Evolutionary conservation across 176 grass and related monocot species (phyloP).

Genomic region (Hordeum vulgare): MorexV3_pseudomolecules_assembly NC_058520.1:580651826-580652325

Average conservation of each 20-base stretch:
- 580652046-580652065: conserved; percentile 24
- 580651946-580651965: neutral
- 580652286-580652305: neutral
- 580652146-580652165: neutral
- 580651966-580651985: neutral
- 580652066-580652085: conserved; percentile 33
- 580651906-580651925: neutral
- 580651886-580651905: neutral
- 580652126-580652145: conserved; percentile 2
- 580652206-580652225: neutral
- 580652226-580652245: neutral
- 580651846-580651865: neutral
- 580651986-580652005: conserved; percentile 47
- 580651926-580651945: neutral
- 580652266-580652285: neutral
- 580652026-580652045: conserved; percentile 69
- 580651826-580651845: neutral
- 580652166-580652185: neutral
- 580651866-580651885: neutral
- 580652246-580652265: neutral
- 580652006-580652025: conserved; percentile 98
- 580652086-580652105: conserved; percentile 13
- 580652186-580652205: neutral
- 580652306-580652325: neutral
- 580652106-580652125: neutral